Evolutionary conservation across 2,329 filamentous ascomycete genomes (phyloP), one percentile per base, ranked within the genome.

Genomic region (Xylariaceae sp.): DNA sequence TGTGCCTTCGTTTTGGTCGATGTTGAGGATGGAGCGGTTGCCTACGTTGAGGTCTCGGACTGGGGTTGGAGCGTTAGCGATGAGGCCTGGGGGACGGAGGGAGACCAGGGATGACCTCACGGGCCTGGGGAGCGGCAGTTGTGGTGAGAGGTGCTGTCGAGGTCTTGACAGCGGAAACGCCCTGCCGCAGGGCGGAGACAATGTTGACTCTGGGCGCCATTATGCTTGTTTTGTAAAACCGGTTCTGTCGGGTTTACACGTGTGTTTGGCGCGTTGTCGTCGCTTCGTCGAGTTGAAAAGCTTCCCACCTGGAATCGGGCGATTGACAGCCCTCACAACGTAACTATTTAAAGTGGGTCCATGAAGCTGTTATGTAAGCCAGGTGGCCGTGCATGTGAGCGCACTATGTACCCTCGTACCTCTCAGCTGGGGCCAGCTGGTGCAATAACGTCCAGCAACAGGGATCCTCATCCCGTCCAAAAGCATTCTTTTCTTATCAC

Each of bases 201-300:
- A 68, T 56, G 8, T 74, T 69, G 68, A 78, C 69, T 66, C 75
- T 70, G 15, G 75, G 75, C 58, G 76, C 73, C 78, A 80, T 80
- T 56, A 64, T 71, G 64, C 64, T 56, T 59, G 53, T 23, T 61
- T 59, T 57, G 55, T 17, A 15, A 51, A 39, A 58, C 59, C 18
- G 17, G 42, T 18, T 34, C 48, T 49, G 55, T 30, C 37, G 51
- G 44, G 13, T 47, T 42, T 13, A 42, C 8, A 42, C 11, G 9
- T 13, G 11, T 13, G 37, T 42, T 42, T 42, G 37, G 9, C 37
- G 37, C 37, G 9, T 42, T 42, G 9, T 42, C 37, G 8, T 11
- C 53, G 39, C 49, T 45, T 48, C 47, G 34, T n/a, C 42, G 3
- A 53, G 44, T 48, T 13, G 45, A 61, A 61, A 61, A 45, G 56